Percentiles rank a stretch among this genome's conserved stretches.
phyloP scores from a whole-genome alignment of 2,329 filamentous ascomycete genomes.

The Hypoxylon sp. region DNA sequence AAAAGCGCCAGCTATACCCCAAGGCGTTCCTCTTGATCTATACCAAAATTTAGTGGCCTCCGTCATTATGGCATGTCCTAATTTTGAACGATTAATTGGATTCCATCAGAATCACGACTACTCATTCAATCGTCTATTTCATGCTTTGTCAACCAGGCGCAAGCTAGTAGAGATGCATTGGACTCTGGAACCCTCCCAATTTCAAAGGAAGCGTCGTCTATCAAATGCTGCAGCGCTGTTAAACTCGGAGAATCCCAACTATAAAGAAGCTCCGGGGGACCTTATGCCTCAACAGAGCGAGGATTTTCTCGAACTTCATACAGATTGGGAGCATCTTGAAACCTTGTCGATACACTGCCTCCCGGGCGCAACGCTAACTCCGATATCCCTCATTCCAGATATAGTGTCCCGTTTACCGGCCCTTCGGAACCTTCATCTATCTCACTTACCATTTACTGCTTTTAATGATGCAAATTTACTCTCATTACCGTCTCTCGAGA shows the following conservation, averaged over 20 bases:
- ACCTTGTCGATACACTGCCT: conserved; percentile 72
- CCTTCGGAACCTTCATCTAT: conserved; percentile 72
- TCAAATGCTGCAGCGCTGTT: conserved; percentile 49
- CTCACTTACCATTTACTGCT: conserved; percentile 67
- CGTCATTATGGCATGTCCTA: conserved; percentile 75
- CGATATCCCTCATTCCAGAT: conserved; percentile 66
- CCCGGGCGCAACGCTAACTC: conserved; percentile 68
- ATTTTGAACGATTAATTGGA: conserved; percentile 72
- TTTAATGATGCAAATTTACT: conserved; percentile 72
- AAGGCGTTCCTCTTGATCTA: conserved; percentile 60
- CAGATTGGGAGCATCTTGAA: conserved; percentile 69
- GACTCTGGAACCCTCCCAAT: conserved; percentile 64
- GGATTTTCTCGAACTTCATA: conserved; percentile 67
- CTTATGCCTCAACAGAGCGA: conserved; percentile 61
- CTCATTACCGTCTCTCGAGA: conserved; percentile 68
- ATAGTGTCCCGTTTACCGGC: conserved; percentile 67
- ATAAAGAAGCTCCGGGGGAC: conserved; percentile 55
- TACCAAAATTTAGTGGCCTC: conserved; percentile 73
- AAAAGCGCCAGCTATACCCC: conserved; percentile 67
- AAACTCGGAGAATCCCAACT: conserved; percentile 47
- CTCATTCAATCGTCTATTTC: conserved; percentile 69
- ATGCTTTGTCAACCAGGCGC: conserved; percentile 71
- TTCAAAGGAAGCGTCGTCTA: conserved; percentile 57
- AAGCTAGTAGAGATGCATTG: conserved; percentile 72
- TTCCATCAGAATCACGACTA: conserved; percentile 69